Base-by-base conservation (phyloP, 257 asterid species). In the Coffea canephora region DNA sequence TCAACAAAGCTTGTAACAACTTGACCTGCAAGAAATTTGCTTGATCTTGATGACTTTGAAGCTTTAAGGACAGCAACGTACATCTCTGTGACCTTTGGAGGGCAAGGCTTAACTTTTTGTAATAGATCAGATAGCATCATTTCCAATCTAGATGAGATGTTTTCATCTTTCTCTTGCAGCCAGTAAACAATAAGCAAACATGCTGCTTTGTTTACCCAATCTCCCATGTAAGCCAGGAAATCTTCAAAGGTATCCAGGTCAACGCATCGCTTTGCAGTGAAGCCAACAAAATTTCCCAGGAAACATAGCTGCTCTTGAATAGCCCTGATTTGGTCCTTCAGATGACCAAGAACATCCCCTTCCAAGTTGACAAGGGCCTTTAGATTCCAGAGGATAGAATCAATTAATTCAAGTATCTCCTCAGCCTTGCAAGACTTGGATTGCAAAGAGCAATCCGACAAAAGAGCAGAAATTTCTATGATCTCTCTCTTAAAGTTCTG, bases 91-190 rank as follows among this genome's bases (percentile, higher is more conserved):
- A 34, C 75, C 18, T 70, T 31, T 9, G 72, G 62, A 21, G 61
- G 11, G 72, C 8, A 36, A 49, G 64, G 76, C 76, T 50, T 25
- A 34, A 45, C 48, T 75, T 49, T 67, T 15, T 31, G 45, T 27
- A 69, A 14, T 3, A 78, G 69, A 68, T 68, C 31, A 23, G 5
- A 6, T 0, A 69, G 12, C 64, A 50, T 55, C 3, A 1, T 27
- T 43, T 65, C 57, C 54, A 69, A n/a, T 49, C 45, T 25, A 23
- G 27, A 39, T 9, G 34, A 62, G 5, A 15, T 13, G 5, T 3
- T 23, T 67, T 75, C 76, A 54, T 80, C 80, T 39, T 43, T 41
- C 15, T 23, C 54, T 23, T 61, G 46, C 39, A 82, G 18, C 55
- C 61, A 68, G 50, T 49, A 31, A 3, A 73, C 12, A 64, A 50